Evolutionary conservation across 2,329 filamentous ascomycete genomes (phyloP).

Genomic region (Paramyrothecium roridum): DNA sequence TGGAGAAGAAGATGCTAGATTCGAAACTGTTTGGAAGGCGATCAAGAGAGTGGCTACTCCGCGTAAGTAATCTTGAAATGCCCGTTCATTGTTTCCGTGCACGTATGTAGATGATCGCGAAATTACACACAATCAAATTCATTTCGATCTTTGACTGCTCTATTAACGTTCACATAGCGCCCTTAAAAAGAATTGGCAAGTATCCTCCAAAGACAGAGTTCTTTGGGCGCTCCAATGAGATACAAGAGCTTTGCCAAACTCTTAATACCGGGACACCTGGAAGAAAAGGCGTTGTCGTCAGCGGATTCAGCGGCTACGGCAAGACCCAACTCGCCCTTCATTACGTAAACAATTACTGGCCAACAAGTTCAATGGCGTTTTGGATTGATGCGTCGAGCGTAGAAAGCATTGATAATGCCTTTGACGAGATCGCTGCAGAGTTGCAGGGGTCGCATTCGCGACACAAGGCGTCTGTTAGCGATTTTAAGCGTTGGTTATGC

Average conservation of each 20-base stretch:
- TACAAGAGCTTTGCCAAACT: neutral
- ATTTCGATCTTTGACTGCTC: too few relatives aligned
- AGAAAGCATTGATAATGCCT: neutral
- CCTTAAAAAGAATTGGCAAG: neutral
- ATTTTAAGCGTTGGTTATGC: neutral
- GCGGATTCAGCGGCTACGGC: neutral
- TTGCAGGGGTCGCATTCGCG: neutral
- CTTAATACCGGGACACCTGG: neutral
- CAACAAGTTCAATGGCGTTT: neutral
- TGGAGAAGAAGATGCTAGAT: neutral
- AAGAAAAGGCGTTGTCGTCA: neutral
- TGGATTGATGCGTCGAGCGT: neutral
- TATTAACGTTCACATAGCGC: too few relatives aligned
- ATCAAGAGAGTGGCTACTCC: neutral
- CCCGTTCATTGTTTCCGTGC: neutral
- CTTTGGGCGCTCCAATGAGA: neutral
- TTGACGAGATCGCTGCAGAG: neutral
- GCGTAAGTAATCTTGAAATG: neutral
- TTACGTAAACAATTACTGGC: neutral
- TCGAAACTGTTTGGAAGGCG: neutral
- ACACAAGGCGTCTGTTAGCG: neutral
- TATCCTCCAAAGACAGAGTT: neutral
- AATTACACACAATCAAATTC: too few relatives aligned
- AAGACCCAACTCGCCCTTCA: neutral
- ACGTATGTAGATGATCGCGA: too few relatives aligned